phyloP scores from a whole-genome alignment of 805 yeast genomes.

The Kuraishia piskuri region DNA sequence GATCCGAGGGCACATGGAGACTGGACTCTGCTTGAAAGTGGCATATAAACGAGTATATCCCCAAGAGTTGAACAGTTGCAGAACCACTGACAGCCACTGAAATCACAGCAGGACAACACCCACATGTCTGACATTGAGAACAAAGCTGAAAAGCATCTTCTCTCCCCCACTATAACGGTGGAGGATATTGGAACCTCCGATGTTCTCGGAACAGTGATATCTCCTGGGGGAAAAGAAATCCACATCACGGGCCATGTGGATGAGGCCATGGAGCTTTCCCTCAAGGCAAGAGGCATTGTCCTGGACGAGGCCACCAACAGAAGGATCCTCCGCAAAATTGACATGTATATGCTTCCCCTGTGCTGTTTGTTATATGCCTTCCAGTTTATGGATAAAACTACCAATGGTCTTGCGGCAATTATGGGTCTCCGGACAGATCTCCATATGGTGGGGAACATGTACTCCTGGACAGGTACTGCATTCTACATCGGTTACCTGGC shows the following conservation, averaged over 20 bases:
- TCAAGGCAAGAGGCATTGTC: conserved; percentile 21
- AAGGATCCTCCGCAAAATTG: conserved; percentile 31
- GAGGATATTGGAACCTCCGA: conserved; percentile 11
- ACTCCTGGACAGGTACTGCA: conserved; percentile 20
- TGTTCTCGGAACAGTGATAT: conserved; percentile 10
- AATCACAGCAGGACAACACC: background rate
- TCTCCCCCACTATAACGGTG: conserved; percentile 7
- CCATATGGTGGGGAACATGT: conserved; percentile 23
- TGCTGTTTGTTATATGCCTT: conserved; percentile 37
- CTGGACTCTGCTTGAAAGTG: too few species aligned
- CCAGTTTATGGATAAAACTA: conserved; percentile 37
- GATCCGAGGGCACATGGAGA: too few species aligned
- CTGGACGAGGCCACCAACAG: conserved; percentile 12
- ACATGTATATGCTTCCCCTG: conserved; percentile 36
- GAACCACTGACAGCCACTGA: too few species aligned
- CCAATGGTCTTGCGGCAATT: conserved; percentile 26
- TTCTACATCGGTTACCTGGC: conserved; percentile 24
- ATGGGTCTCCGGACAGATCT: conserved; percentile 27
- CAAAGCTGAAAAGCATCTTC: conserved; percentile 1
- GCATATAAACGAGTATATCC: background rate
- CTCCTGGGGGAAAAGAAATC: conserved; percentile 9
- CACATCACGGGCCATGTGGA: conserved; percentile 29
- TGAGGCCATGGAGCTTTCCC: conserved; percentile 34
- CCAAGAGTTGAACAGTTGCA: background rate
- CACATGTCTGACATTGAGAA: conserved; percentile 3